Conservation (phyloP, 2,329 filamentous ascomycete genomes). For the Colletotrichum lentis region DNA sequence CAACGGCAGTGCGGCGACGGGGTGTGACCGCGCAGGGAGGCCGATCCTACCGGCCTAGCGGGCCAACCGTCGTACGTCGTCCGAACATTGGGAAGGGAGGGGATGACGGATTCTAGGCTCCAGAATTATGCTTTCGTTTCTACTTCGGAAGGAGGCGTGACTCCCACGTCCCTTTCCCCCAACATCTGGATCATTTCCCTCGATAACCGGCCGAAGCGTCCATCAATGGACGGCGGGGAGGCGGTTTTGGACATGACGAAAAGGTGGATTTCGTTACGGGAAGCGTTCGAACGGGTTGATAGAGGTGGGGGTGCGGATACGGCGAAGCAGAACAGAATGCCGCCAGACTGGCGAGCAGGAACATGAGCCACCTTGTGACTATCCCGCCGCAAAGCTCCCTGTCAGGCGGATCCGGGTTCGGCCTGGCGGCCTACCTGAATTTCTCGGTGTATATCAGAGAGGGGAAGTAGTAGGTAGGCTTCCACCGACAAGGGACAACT, state of each 20-base stretch:
- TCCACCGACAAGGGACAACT: not conserved
- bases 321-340: not conserved
- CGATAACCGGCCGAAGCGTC: not conserved
- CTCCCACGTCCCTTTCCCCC: not conserved
- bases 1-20: constrained; percentile 5
- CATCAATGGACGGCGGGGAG: not conserved
- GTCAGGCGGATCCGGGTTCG: constrained; percentile 1
- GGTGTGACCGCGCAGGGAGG: constrained; percentile 31
- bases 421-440: not conserved
- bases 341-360: constrained; percentile 7
- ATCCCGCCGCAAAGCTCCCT: constrained; percentile 1
- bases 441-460: not conserved
- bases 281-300: not conserved
- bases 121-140: constrained; percentile 24
- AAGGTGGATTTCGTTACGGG: not conserved
- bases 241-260: too few species aligned
- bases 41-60: constrained; percentile 24
- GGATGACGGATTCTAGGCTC: constrained; percentile 32
- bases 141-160: constrained; percentile 25
- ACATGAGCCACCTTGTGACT: not conserved
- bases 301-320: not conserved
- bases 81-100: constrained; percentile 13
- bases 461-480: not conserved
- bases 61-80: constrained; percentile 28
- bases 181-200: not conserved